These are phyloP conservation scores for Aspergillus fructus DNA, from an alignment of 2,329 filamentous ascomycete genomes.

Conservation along the genomic window DNA sequence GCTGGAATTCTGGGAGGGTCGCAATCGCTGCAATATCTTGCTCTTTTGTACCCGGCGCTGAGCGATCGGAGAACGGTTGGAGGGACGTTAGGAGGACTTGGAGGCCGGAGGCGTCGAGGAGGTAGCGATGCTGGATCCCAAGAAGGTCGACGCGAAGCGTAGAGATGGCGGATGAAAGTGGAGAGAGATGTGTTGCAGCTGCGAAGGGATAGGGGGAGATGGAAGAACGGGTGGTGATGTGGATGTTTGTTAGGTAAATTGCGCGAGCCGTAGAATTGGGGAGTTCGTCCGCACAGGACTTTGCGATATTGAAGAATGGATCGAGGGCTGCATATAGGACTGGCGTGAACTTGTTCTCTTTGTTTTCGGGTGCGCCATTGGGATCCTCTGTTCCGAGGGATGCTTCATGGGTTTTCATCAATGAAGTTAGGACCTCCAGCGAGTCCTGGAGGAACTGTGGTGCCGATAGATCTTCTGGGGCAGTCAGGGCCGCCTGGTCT, in stretches of 20 bases:
- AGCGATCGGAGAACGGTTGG: constrained; percentile 38
- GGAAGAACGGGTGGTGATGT: constrained; percentile 41
- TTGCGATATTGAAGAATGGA: constrained; percentile 70
- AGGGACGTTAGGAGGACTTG: constrained; percentile 62
- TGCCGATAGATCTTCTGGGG: constrained; percentile 70
- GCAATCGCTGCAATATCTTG: constrained; percentile 57
- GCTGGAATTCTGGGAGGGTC: constrained; percentile 57
- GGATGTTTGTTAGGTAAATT: constrained; percentile 49
- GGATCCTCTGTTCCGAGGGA: constrained; percentile 56
- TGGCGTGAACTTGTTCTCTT: constrained; percentile 68
- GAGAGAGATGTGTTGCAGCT: constrained; percentile 56
- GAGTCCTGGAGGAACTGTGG: constrained; percentile 80
- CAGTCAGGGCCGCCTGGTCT: constrained; percentile 68
- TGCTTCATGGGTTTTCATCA: constrained; percentile 85
- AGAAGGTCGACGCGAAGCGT: constrained; percentile 54
- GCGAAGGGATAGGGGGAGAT: constrained; percentile 59
- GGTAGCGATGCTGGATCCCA: constrained; percentile 68
- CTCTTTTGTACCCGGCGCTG: constrained; percentile 2
- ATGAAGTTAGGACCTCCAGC: constrained; percentile 70
- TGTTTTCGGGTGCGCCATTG: constrained; percentile 52
- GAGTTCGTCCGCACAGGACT: constrained; percentile 52
- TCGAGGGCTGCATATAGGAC: constrained; percentile 79
- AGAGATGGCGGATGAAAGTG: constrained; percentile 54
- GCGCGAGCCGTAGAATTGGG: constrained; percentile 45
- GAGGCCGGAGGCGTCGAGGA: constrained; percentile 74